phyloP scores from a whole-genome alignment of 1,139 yeast species.

The Hyphopichia wangnamkhiaoensis region DNA sequence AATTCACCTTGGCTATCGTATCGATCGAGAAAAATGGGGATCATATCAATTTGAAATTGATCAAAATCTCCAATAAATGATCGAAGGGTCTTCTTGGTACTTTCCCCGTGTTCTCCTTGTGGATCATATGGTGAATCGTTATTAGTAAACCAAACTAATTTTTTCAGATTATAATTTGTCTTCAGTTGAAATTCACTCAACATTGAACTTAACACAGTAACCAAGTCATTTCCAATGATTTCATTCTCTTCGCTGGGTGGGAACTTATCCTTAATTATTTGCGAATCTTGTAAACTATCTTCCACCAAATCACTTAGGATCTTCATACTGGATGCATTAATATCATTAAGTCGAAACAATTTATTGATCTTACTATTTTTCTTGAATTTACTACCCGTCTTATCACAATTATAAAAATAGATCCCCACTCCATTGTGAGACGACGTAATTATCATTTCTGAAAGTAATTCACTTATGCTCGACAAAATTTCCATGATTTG shows the following conservation, averaged over 20 bases:
- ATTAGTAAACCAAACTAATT: conserved; percentile 45
- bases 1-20: conserved; percentile 13
- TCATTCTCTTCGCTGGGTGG: conserved; percentile 27
- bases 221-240: conserved; percentile 34
- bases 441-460: conserved; percentile 56
- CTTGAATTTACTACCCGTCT: conserved; percentile 26
- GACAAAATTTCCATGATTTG: conserved; percentile 55
- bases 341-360: conserved; percentile 35
- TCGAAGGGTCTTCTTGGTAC: conserved; percentile 43
- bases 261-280: conserved; percentile 15
- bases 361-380: conserved; percentile 29
- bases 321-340: conserved; percentile 45
- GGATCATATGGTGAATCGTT: conserved; percentile 39
- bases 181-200: conserved; percentile 35
- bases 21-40: conserved; percentile 62
- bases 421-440: conserved; percentile 71
- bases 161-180: conserved; percentile 33
- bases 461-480: conserved; percentile 55
- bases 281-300: conserved; percentile 26
- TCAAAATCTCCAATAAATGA: conserved; percentile 58
- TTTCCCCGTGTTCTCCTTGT: conserved; percentile 17
- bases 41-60: conserved; percentile 50
- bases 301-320: conserved; percentile 31
- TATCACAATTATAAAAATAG: conserved; percentile 54
- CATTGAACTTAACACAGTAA: conserved; percentile 31